Evolutionary conservation across 257 asterid species (phyloP).

Genomic region (Anisodus tanguticus): DNA sequence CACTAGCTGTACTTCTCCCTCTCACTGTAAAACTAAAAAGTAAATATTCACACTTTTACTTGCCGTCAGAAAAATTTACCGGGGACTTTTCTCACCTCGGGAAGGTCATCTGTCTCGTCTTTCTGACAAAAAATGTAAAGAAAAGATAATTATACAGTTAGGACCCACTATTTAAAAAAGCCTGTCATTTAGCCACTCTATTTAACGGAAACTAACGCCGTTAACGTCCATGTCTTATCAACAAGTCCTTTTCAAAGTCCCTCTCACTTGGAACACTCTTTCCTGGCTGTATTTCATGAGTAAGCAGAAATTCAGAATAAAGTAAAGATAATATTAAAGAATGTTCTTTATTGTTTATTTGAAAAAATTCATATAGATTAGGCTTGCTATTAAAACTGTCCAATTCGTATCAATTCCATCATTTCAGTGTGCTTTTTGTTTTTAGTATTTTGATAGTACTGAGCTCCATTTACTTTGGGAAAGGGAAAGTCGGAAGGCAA

Average conservation of each 20-base stretch:
- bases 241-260: not conserved
- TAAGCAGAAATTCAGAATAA: not conserved
- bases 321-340: not conserved
- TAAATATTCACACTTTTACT: slow-evolving; percentile 25
- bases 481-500: too few species aligned
- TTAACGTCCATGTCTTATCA: slow-evolving; percentile 28
- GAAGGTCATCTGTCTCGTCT: slow-evolving; percentile 52
- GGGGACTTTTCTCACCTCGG: slow-evolving; percentile 50
- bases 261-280: not conserved
- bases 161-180: slow-evolving; percentile 35
- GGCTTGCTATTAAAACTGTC: not conserved
- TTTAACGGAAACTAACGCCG: slow-evolving; percentile 47
- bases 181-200: slow-evolving; percentile 27
- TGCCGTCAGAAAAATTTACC: slow-evolving; percentile 46
- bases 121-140: slow-evolving; percentile 49
- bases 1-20: slow-evolving; percentile 22
- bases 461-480: too few species aligned
- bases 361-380: not conserved
- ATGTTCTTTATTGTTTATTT: not conserved
- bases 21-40: not conserved
- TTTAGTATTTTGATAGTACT: not conserved
- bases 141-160: not conserved
- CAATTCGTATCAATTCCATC: slow-evolving; percentile 25
- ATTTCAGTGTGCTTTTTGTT: not conserved
- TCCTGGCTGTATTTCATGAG: not conserved